Base-by-base conservation (phyloP, 441 rosid genomes). In the Viola pubescens region DNA sequence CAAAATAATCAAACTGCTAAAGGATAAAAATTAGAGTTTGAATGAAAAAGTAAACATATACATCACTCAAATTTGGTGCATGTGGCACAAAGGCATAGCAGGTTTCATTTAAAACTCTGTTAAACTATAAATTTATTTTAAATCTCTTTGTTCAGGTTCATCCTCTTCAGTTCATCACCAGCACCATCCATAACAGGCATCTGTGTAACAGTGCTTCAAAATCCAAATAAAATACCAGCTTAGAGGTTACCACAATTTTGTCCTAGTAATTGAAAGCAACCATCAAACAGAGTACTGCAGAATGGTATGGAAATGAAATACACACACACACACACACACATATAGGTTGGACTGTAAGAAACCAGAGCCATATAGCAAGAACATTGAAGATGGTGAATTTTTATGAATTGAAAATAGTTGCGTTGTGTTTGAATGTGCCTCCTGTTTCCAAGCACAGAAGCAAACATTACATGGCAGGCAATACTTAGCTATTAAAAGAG, bases 371-470 rank as follows among this genome's bases (percentile, higher is more conserved):
- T 26, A 26, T 26, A 26, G 34, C 16, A 48, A 48, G 6, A n/a
- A 48, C 19, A 48, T 4, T 12, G 46, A 45, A 9, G 41, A 19
- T 54, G 7, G 37, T 7, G 11, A 9, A 5, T 8, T 19, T 19
- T 56, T 40, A 40, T 45, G 56, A n/a, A 7, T 61, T 52, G 48
- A 13, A 56, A 26, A 7, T 19, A 47, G 9, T 11, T 14, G 61
- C 11, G 7, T 34, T 49, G 12, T 51, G 44, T 45, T 64, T 4
- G 44, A 51, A 19, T 10, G 43, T 42, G 52, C n/a, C 3, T 50
- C 54, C 51, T 40, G 9, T 44, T 58, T 16, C 61, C 7, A 42
- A 58, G 56, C 38, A 37, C 34, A 16, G 46, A 12, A 60, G 48
- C 55, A 14, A 44, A 13, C 47, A 38, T 47, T 34, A 8, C 26